These are phyloP conservation scores for Citeromyces hawaiiensis DNA, from an alignment of 1,139 yeast species.

Conservation along the genomic window DNA sequence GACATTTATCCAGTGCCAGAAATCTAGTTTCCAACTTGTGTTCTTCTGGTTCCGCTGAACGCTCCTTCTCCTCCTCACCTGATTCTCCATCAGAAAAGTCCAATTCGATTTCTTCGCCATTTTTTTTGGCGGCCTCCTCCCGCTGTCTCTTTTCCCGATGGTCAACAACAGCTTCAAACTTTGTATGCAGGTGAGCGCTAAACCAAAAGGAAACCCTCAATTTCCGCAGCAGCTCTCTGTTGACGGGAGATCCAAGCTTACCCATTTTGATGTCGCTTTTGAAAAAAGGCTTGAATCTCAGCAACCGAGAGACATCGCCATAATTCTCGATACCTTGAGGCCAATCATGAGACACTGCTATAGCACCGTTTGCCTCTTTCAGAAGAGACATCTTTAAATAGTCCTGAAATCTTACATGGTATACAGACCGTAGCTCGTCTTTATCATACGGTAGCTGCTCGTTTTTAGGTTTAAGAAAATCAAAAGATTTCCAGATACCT, in stretches of 20 bases:
- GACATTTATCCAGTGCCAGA: constrained; percentile 76
- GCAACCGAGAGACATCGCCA: constrained; percentile 40
- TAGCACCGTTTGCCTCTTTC: constrained; percentile 11
- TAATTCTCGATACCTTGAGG: constrained; percentile 64
- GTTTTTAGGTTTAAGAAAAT: constrained; percentile 23
- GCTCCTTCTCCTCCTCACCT: constrained; percentile 4
- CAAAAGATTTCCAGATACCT: constrained; percentile 58
- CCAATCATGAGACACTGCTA: constrained; percentile 86
- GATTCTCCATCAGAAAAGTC: constrained; percentile 18
- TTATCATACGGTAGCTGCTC: constrained; percentile 38
- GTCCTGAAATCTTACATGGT: constrained; percentile 64
- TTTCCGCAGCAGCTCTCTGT: constrained; percentile 34
- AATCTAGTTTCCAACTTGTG: constrained; percentile 41
- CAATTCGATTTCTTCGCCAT: constrained; percentile 25
- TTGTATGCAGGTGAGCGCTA: constrained; percentile 81
- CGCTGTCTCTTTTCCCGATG: constrained; percentile 16
- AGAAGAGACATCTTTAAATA: constrained; percentile 37
- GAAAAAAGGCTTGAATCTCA: constrained; percentile 56
- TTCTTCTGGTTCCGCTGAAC: too few relatives aligned
- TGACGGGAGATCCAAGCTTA: constrained; percentile 67
- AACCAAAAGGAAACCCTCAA: constrained; percentile 69
- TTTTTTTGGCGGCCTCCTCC: constrained; percentile 6
- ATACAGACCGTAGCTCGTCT: constrained; percentile 38
- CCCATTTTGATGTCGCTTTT: constrained; percentile 44
- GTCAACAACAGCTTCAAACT: constrained; percentile 40